Evolutionary conservation across 106 monocot species (phyloP), one percentile per base, ranked within the genome.

Genomic region (Platanthera guangdongensis): DNA sequence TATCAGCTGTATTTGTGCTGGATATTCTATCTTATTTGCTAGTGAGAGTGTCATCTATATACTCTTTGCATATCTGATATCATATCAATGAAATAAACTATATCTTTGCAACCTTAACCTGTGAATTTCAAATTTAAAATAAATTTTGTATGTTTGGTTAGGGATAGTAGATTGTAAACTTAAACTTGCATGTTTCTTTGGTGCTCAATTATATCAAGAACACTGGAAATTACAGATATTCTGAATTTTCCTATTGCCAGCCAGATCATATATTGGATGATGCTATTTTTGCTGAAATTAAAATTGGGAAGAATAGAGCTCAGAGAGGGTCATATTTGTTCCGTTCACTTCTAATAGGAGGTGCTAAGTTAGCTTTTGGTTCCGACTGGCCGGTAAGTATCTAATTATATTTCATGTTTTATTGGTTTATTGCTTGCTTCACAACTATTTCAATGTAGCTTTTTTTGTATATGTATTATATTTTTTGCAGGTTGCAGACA

Each of bases 351-450:
- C 64, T 88, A 69, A 68, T 51, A 71, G 80, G 84, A 22, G 80
- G 78, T 74, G 89, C 88, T 57, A 73, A 67, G 19, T 63, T 97
- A 63, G 86, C 86, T 68, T 97, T 97, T 83, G 97, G 97, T 79
- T 97, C 97, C 80, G 97, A 97, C 52, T 97, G 97, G 94, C 97
- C 97, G 14, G 97, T 97, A 70, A 85, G 82, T 74, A 51, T 46
- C 68, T 75, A 28, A 75, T 52, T n/a, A 9, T 81, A 15, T 18
- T 51, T 30, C 8, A 21, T 49, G 32, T 50, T 79, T 60, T 76
- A 76, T 47, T 59, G 28, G 13, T 74, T 25, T 52, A 18, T 15
- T 50, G 15, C 28, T 25, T 79, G 51, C 6, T 18, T 48, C 4
- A 2, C 11, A 75, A 80, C 39, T 74, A n/a, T 74, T 71, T 52